A percentile compares a stretch with the other conserved stretches of the same genome.
Evolutionary conservation across 805 yeast genomes (phyloP).

Genomic region (Wickerhamomyces rabaulensis): DNA sequence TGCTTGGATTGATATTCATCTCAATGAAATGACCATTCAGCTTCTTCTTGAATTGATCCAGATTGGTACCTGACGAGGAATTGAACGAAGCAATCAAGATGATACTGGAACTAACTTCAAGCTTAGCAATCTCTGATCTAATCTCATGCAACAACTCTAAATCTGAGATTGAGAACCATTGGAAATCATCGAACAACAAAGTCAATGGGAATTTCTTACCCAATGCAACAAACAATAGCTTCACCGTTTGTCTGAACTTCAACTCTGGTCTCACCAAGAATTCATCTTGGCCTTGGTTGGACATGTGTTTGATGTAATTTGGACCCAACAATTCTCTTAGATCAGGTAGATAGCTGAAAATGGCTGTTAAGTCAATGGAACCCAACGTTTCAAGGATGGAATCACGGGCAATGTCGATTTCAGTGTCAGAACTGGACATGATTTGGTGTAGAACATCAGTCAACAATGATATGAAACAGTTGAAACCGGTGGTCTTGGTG

Average conservation of each 20-base stretch:
- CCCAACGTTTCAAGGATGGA: conserved; percentile 32
- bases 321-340: conserved; percentile 37
- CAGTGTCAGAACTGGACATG: conserved; percentile 31
- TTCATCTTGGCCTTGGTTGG: conserved; percentile 14
- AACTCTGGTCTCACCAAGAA: conserved; percentile 32
- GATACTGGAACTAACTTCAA: conserved; percentile 20
- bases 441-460: conserved; percentile 37
- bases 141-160: conserved; percentile 24
- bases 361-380: conserved; percentile 33
- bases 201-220: conserved; percentile 37
- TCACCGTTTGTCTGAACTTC: conserved; percentile 37
- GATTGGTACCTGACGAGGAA: conserved; percentile 1
- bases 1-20: conserved; percentile 12
- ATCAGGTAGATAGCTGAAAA: conserved; percentile 41
- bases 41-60: conserved; percentile 14
- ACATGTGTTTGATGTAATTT: conserved; percentile 27
- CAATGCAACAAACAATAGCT: conserved; percentile 35
- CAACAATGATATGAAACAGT: conserved; percentile 33
- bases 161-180: conserved; percentile 34
- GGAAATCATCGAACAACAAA: conserved; percentile 40
- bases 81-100: conserved; percentile 24
- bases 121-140: conserved; percentile 21
- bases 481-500: conserved; percentile 30
- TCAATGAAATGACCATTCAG: conserved; percentile 17
- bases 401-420: conserved; percentile 36